Base-by-base conservation (phyloP, 768 basidiomycete genomes). In the Lactifluus piperatus region DNA sequence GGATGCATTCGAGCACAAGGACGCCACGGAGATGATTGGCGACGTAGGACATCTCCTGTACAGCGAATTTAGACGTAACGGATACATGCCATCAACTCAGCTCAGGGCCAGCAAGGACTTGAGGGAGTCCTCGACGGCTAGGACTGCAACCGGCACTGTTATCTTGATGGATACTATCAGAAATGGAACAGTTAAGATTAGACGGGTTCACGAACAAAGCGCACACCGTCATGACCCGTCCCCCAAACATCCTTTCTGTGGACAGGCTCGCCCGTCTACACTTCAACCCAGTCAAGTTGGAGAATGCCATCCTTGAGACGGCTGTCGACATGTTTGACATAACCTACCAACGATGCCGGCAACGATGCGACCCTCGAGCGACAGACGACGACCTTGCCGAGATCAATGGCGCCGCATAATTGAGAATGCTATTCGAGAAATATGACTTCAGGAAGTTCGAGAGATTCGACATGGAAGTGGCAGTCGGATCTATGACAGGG, bases 261-360 rank as follows among this genome's bases (percentile, higher is more conserved):
- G 36, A 99, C 87, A 7, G 97, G 93, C 63, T 98, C 94, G 45
- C 77, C 81, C 14, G 88, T 83, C 79, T 97, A 95, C 69, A 85
- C 84, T 68, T 98, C 95, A 50, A 97, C 94, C 97, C 97, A 99
- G 34, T 97, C 97, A 65, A 99, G 95, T 68, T 97, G 88, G 32
- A 95, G 79, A 32, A 89, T 82, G 45, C 93, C 93, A 65, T 89
- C 84, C 75, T 95, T 94, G 65, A 98, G 81, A 58, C 93, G 93
- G 18, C 97, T 97, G 65, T 99, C 91, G 73, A 97, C 95, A 77
- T 99, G 94, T 73, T 94, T 97, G 81, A 98, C 97, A 75, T 82
- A 84, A 43, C 97, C 95, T 91, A 94, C 98, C 73, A 98, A 86
- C 94, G 95, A 99, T 3, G 95, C 94, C 90, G 98, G 95, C 76